Evolutionary conservation across 352 stramenopile genomes (phyloP).

Genomic region (Blastocystis sp.): DNA sequence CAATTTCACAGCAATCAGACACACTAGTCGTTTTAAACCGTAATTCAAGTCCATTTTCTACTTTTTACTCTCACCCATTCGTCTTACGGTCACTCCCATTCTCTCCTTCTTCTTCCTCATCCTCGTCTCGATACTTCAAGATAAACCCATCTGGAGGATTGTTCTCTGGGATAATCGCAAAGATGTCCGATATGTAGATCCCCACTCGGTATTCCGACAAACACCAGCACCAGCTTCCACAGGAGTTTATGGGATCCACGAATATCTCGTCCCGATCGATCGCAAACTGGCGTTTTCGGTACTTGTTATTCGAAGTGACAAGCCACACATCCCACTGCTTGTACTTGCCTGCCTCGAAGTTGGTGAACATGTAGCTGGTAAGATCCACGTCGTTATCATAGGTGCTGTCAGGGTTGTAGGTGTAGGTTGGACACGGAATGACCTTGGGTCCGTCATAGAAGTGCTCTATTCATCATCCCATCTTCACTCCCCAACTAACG

Average conservation of each 20-base stretch:
- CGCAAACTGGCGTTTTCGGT: background rate
- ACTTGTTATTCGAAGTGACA: background rate
- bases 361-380: slow-evolving; percentile 18
- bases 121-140: slow-evolving; percentile 3
- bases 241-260: background rate
- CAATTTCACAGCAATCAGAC: slow-evolving; percentile 34
- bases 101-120: background rate
- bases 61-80: background rate
- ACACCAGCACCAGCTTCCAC: background rate
- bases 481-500: background rate
- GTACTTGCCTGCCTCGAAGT: slow-evolving; percentile 42
- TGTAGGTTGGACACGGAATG: slow-evolving; percentile 4
- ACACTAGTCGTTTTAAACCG: background rate
- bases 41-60: background rate
- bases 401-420: background rate
- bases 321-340: slow-evolving; percentile 9
- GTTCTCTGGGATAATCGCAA: background rate
- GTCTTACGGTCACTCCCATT: background rate
- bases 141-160: background rate
- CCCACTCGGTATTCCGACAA: background rate
- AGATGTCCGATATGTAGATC: slow-evolving; percentile 30
- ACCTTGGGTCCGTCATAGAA: slow-evolving; percentile 28
- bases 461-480: background rate
- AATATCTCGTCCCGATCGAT: slow-evolving; percentile 56
- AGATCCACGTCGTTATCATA: background rate